phyloP scores from a whole-genome alignment of 768 basidiomycete genomes.

The Lactarius psammicola region DNA sequence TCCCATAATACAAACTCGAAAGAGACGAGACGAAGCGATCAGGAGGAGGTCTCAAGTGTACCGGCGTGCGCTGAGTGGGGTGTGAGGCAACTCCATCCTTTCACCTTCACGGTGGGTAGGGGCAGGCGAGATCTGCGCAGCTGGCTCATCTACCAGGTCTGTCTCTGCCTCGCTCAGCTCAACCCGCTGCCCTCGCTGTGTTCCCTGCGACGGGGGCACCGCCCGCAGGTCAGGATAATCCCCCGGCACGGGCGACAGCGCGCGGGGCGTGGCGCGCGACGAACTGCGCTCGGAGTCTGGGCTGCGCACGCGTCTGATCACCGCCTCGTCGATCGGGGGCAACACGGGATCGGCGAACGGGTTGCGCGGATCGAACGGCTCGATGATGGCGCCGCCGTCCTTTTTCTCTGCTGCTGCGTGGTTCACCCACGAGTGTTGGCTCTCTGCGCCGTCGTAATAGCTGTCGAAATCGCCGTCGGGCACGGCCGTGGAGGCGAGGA shows the following conservation, averaged over 20 bases:
- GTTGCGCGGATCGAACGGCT: neutral
- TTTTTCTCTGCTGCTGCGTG: neutral
- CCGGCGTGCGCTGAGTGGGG: neutral
- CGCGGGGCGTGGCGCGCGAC: neutral
- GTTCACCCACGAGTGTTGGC: neutral
- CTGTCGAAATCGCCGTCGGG: neutral
- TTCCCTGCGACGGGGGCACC: neutral
- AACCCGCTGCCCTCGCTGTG: neutral
- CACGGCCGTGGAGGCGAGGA: slow-evolving; percentile 14
- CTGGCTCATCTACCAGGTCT: neutral
- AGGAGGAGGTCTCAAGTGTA: neutral
- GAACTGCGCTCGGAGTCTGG: slow-evolving; percentile 6
- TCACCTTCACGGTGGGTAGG: neutral
- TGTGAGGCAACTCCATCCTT: neutral
- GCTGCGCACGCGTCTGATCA: neutral
- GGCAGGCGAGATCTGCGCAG: neutral
- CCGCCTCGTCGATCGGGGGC: neutral
- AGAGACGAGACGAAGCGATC: neutral
- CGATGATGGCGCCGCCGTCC: neutral
- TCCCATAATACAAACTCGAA: neutral
- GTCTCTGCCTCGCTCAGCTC: neutral
- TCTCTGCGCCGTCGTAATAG: neutral
- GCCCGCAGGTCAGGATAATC: neutral
- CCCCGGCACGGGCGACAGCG: neutral
- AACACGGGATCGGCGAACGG: slow-evolving; percentile 17